Evolutionary conservation across 805 yeast genomes (phyloP), one percentile per base, ranked within the genome.

Genomic region (Saccharomycopsis sp.): DNA sequence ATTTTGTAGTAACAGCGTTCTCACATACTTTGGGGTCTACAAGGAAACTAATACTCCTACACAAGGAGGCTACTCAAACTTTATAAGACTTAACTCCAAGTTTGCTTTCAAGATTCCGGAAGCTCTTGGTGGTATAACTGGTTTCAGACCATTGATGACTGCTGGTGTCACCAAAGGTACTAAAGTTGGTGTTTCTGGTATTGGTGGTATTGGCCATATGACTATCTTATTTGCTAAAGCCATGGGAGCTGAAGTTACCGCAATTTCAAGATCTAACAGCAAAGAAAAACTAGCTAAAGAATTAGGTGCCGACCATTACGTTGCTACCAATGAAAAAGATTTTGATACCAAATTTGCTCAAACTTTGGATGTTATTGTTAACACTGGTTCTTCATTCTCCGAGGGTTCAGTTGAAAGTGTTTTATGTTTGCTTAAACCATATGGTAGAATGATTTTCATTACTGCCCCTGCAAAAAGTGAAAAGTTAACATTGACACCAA

Each of bases 131-230:
- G 77, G 75, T 40, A 61, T 70, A 41, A 71, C 75, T 14, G 71
- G 66, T 11, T 71, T 59, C 51, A 66, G 71, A 22, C 77, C 77
- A 20, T 56, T 71, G 52, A 14, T 58, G 4, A 52, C 54, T 11
- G 50, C 51, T 19, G 62, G 61, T 44, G 61, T 55, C 42, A 65
- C 61, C 48, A 55, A 56, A 38, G 65, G 64, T 22, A 58, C 59
- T 44, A 63, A 60, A 34, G 64, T 65, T 35, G 70, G 69, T 53
- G 58, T 68, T 54, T 66, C 45, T 42, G 73, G 73, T 39, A 66
- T 68, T 52, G 73, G 73, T 46, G 73, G 73, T n/a, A 57, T 68
- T 53, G 73, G 73, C 19, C 72, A 68, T 56, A 61, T 68, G 66
- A 70, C 71, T 26, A 56, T 68, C 50, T 64, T 65, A 55, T 63